These are phyloP conservation scores for Pleoardoris graminearum DNA, from an alignment of 2,329 filamentous ascomycete species.

Conservation along the genomic window DNA sequence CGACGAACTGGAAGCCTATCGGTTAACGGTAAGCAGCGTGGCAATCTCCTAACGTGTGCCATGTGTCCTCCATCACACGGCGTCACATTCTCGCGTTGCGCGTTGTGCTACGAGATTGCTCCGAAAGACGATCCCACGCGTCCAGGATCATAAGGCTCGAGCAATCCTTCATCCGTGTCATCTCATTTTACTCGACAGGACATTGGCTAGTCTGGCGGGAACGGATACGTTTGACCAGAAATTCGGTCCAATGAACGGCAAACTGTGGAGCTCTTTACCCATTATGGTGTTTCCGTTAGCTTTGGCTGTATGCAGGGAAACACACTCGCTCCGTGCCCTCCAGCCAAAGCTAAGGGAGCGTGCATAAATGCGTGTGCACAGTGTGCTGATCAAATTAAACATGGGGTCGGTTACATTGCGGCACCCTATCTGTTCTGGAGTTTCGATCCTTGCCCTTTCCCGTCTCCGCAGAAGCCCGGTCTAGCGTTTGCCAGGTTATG, in stretches of 20 bases:
- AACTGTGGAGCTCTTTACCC: conserved; percentile 12
- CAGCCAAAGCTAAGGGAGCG: conserved; percentile 18
- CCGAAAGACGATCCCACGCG: conserved; percentile 16
- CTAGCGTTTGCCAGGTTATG: conserved; percentile 31
- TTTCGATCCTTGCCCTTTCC: conserved; percentile 19
- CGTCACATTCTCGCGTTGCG: conserved; percentile 8
- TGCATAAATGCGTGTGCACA: conserved; percentile 37
- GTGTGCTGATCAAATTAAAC: conserved; percentile 38
- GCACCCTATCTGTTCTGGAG: conserved; percentile 31
- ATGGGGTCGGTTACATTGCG: conserved; percentile 25
- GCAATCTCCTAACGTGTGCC: conserved; percentile 14
- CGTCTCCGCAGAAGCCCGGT: conserved; percentile 36
- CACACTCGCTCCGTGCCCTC: conserved; percentile 27
- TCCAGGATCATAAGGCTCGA: conserved; percentile 17
- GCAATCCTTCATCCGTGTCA: conserved; percentile 20
- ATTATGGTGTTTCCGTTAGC: conserved; percentile 19
- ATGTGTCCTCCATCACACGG: conserved; percentile 17
- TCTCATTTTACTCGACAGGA: conserved; percentile 30
- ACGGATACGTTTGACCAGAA: conserved; percentile 25
- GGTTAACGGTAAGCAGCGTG: conserved; percentile 8
- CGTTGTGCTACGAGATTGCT: conserved; percentile 12
- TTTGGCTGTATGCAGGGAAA: conserved; percentile 32
- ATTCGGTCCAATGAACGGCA: conserved; percentile 25
- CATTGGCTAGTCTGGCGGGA: conserved; percentile 28
- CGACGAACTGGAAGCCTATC: conserved; percentile 1